Conservation (phyloP, 331 rosid genomes). For the Rhamnella rubrinervis region DNA sequence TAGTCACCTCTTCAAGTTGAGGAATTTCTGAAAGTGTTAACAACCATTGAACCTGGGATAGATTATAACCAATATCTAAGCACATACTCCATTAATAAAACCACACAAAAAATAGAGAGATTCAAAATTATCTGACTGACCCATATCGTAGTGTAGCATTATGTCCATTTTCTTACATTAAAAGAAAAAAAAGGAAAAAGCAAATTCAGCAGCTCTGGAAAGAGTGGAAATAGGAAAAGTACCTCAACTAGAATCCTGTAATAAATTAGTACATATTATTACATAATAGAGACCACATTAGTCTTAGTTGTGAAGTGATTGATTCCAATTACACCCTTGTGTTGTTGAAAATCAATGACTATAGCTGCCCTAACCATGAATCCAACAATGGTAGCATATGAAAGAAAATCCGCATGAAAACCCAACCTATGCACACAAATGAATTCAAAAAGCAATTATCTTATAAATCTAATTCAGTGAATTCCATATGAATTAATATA, state of each 20-base stretch:
- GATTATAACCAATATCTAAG: constrained; percentile 4
- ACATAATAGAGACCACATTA: no score
- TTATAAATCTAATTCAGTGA: neutral
- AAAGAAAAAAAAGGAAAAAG: neutral
- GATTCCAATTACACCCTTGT: no score
- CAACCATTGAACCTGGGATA: constrained; percentile 73
- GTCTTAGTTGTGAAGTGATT: no score
- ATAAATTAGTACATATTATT: constrained; percentile 63
- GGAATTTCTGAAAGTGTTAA: constrained; percentile 69
- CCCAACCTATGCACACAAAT: constrained; percentile 35
- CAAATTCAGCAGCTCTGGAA: neutral
- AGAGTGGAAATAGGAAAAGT: constrained; percentile 12
- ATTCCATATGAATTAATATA: neutral
- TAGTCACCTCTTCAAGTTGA: constrained; percentile 64
- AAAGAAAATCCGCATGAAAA: constrained; percentile 46
- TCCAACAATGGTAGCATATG: constrained; percentile 53
- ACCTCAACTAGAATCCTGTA: constrained; percentile 86
- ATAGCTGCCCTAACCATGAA: constrained; percentile 21
- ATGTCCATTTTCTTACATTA: neutral
- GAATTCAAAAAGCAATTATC: neutral
- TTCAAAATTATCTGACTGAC: neutral
- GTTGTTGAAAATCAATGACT: no score
- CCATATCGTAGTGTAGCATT: neutral
- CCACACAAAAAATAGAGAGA: neutral
- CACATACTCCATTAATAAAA: neutral